Evolutionary conservation across 2,329 filamentous ascomycete genomes (phyloP), one percentile per base, ranked within the genome.

Genomic region (Lasiodiplodia theobromae): DNA sequence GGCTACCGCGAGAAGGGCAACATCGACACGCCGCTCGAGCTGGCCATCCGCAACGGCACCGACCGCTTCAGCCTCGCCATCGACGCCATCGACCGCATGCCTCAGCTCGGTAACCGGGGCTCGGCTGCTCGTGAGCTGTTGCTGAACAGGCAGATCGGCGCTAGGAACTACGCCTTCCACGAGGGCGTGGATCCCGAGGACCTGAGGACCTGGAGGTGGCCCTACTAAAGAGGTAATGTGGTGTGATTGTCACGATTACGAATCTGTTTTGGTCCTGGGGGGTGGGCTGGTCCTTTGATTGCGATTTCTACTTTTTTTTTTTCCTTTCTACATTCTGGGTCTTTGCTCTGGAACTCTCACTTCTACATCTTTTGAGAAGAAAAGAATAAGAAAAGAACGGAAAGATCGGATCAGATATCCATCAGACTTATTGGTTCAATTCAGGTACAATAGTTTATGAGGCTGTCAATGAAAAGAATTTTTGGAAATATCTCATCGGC

Each of bases 1-100:
- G 92, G 92, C 1, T 94, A 94, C 83, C 89, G 87, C 75, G 91
- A 94, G 83, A 94, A 94, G 85, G 92, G 92, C 57, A 94, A 94
- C 77, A 94, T 94, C 73, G 91, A 94, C 77, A 94, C 92, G 0
- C 92, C 91, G 1, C 87, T 94, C 23, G 91, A 93, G 80, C 82
- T 94, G 71, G 91, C 91, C 34, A 92, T 94, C 76, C 86, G 91
- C 69, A 94, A 94, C 80, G 85, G 90, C 74, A 92, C 91, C 0
- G 92, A 94, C 80, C 86, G 92, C 34, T 94, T 91, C 81, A 92
- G 89, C 72, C 81, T 94, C 47, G 91, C 92, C 11, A 92, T 94
- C 70, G 88, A 91, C 74, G 92, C 91, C 16, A 91, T 94, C 69
- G 91, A 94, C 73, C 86, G 87, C 71, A 86, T 93, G 74, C 82